Base-by-base conservation (phyloP, 208 protist genomes). In the Crithidia expoeki region DNA sequence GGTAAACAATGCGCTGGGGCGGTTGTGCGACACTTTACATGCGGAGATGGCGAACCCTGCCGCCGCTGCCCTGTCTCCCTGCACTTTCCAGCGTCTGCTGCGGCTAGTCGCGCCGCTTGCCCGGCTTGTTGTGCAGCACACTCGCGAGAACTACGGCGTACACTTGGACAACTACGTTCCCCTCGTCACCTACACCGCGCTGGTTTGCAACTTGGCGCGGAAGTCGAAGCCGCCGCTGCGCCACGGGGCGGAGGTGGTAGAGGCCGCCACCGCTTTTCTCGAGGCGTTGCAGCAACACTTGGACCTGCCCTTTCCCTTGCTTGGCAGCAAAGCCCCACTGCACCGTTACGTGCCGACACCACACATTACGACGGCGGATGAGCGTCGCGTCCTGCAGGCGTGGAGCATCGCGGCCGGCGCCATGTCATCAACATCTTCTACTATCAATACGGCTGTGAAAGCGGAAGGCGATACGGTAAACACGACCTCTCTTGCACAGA, bases 291-390 rank as follows among this genome's bases (percentile, higher is more conserved):
- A 79, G 56, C 76, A 80, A 36, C 86, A 94, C 68, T 69, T 96
- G 47, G 79, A 85, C 32, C 72, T 96, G 12, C 88, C 88, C 16
- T 96, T 90, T 72, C 75, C 81, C 12, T 72, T 96, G 19, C 36
- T 86, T 10, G 75, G 75, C 1, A 78, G 73, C 46, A 77, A 68
- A 27, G 72, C 69, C 2, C 65, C 81, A 38, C 81, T 92, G 27
- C 62, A 81, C 30, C 70, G 63, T 38, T 78, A 85, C 67, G 71
- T 85, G 23, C 74, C 83, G 14, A 65, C 60, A 28, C 84, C 86
- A 25, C 86, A 88, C 66, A 88, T 94, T 40, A 94, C 91, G 12
- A 92, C 84, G 21, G 33, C 74, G 9, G 91, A 92, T 58, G 91
- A 96, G 68, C 88, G 88, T n/a, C 58, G 60, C n/a, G 53, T 82